These are phyloP conservation scores for Populus ilicifolia DNA, from an alignment of 345 rosid genomes.

Conservation along the genomic window DNA sequence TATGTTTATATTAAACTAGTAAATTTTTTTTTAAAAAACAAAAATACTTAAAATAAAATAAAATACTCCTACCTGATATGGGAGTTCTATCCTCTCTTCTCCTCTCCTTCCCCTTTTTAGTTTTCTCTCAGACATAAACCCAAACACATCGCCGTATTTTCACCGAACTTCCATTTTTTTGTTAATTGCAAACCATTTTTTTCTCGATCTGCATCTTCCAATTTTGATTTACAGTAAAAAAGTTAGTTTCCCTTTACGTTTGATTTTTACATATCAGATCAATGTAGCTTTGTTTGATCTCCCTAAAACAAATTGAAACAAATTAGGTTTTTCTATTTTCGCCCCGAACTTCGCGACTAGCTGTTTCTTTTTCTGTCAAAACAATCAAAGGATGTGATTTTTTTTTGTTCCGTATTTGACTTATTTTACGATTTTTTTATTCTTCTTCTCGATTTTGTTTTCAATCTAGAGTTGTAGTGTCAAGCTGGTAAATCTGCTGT, in stretches of 20 bases:
- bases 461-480: neutral
- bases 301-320: neutral
- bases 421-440: neutral
- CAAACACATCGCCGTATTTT: neutral
- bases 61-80: neutral
- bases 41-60: neutral
- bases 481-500: conserved; percentile 29
- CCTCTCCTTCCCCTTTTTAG: neutral
- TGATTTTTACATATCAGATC: conserved; percentile 18
- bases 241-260: neutral
- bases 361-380: neutral
- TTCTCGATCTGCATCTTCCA: neutral
- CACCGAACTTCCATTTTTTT: neutral
- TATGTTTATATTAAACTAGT: neutral
- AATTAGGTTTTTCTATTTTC: neutral
- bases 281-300: conserved; percentile 25
- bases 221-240: neutral
- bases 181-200: neutral
- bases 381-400: neutral
- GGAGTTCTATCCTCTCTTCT: neutral
- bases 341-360: neutral
- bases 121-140: neutral
- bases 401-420: neutral
- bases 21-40: neutral
- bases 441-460: neutral